Conservation (phyloP, 208 protist species). For the Acanthamoeba royreba region DNA sequence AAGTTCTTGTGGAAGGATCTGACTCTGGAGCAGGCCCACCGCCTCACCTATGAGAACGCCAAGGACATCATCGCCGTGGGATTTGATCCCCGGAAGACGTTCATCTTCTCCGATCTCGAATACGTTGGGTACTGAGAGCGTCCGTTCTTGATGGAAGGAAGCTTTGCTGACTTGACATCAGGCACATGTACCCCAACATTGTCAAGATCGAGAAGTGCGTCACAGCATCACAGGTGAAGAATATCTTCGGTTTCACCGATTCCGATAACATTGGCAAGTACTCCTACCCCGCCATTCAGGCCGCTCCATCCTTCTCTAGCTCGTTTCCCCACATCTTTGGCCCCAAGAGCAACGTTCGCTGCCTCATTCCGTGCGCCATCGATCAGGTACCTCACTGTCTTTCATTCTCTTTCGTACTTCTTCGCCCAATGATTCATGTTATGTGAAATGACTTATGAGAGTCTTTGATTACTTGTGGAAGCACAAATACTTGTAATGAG, state of each 20-base stretch:
- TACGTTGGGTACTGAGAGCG: conserved; percentile 92
- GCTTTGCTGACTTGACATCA: too few species aligned
- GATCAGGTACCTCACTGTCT: conserved; percentile 67
- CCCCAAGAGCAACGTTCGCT: conserved; percentile 61
- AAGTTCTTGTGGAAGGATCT: conserved; percentile 98
- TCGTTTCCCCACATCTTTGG: conserved; percentile 81
- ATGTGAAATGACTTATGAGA: neutral
- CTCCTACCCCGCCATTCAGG: conserved; percentile 96
- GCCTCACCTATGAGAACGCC: conserved; percentile 90
- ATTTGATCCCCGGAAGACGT: conserved; percentile 96
- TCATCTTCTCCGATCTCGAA: conserved; percentile 98
- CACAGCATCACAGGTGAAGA: conserved; percentile 87
- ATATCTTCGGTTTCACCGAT: conserved; percentile 92
- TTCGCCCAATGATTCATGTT: neutral
- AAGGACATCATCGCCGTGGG: conserved; percentile 99
- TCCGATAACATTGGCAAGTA: conserved; percentile 82
- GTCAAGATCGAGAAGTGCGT: conserved; percentile 89
- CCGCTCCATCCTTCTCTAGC: conserved; percentile 92
- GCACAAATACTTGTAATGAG: too few species aligned
- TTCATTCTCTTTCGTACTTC: neutral
- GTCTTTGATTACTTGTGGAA: too few species aligned
- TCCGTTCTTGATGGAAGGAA: too few species aligned
- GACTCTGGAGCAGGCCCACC: conserved; percentile 79
- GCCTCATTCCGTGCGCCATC: conserved; percentile 97
- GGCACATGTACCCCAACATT: conserved; percentile 93